Evolutionary conservation across 805 yeast genomes (phyloP).

Genomic region (Jamesozyma piceae): DNA sequence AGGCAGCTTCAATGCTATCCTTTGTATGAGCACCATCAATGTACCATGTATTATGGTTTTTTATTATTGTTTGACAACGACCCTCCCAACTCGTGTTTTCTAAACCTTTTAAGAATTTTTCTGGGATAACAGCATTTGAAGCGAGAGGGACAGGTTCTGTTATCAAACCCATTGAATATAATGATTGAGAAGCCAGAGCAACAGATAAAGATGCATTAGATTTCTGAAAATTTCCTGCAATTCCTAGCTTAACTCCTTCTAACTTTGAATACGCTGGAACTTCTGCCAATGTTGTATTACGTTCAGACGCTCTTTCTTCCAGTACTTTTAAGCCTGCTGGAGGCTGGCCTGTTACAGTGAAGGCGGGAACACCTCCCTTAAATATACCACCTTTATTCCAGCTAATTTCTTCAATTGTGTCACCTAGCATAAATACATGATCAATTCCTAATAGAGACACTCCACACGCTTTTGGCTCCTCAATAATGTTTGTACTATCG

Average conservation of each 20-base stretch:
- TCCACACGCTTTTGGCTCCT: conserved; percentile 74
- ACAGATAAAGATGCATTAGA: conserved; percentile 85
- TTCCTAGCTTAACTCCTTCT: conserved; percentile 45
- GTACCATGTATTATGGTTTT: conserved; percentile 54
- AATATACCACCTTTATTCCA: conserved; percentile 96
- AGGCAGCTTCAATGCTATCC: conserved; percentile 78
- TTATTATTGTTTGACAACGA: conserved; percentile 65
- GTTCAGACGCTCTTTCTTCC: conserved; percentile 59
- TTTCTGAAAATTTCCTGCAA: conserved; percentile 76
- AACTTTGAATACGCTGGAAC: conserved; percentile 39
- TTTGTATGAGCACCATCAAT: conserved; percentile 94
- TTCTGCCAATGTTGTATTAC: conserved; percentile 40
- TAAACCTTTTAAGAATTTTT: conserved; percentile 48
- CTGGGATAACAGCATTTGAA: conserved; percentile 33
- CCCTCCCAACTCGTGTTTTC: conserved; percentile 84
- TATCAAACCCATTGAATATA: conserved; percentile 39
- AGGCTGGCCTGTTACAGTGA: conserved; percentile 52
- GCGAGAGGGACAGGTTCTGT: conserved; percentile 15
- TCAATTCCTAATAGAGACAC: conserved; percentile 84
- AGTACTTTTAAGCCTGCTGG: conserved; percentile 48
- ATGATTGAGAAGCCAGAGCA: conserved; percentile 53
- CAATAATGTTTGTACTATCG: conserved; percentile 89
- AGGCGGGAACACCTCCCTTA: conserved; percentile 58
- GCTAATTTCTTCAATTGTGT: conserved; percentile 80
- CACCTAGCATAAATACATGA: conserved; percentile 79